Evolutionary conservation across 2,329 filamentous ascomycete genomes (phyloP).

Genomic region (Myriosclerotinia scirpicola): DNA sequence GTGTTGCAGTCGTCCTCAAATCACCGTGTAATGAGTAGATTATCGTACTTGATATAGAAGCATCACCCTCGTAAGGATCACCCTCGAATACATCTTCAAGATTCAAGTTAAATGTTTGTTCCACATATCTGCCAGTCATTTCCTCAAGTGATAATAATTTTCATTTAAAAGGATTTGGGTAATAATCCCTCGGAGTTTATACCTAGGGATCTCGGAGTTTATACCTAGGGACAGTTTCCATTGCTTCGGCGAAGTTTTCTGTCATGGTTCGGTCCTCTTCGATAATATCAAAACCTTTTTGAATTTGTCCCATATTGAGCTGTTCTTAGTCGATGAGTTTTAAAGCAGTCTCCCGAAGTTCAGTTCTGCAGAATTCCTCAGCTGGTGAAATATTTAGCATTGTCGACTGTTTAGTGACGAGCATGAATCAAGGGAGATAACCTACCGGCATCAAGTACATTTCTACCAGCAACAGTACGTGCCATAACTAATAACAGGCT

Average conservation of each 20-base stretch:
- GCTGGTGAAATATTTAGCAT: not conserved
- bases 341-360: not conserved
- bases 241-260: not conserved
- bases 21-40: not conserved
- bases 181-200: not conserved
- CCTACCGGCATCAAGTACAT: not conserved
- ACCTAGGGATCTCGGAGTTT: not conserved
- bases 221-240: not conserved
- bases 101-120: not conserved
- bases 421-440: too few species aligned
- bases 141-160: not conserved
- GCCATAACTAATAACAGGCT: not conserved
- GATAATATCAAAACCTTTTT: not conserved
- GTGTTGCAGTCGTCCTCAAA: not conserved
- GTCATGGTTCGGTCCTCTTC: not conserved
- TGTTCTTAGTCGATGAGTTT: not conserved
- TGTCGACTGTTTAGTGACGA: not conserved
- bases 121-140: not conserved
- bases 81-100: not conserved
- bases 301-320: not conserved
- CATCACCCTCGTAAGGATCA: not conserved
- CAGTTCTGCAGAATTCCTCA: not conserved
- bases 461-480: not conserved
- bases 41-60: not conserved
- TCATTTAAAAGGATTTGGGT: not conserved